Percentiles rank a stretch among this genome's conserved stretches.
phyloP scores from a whole-genome alignment of 2,329 filamentous ascomycete species.

The Verticillium isaacii region DNA sequence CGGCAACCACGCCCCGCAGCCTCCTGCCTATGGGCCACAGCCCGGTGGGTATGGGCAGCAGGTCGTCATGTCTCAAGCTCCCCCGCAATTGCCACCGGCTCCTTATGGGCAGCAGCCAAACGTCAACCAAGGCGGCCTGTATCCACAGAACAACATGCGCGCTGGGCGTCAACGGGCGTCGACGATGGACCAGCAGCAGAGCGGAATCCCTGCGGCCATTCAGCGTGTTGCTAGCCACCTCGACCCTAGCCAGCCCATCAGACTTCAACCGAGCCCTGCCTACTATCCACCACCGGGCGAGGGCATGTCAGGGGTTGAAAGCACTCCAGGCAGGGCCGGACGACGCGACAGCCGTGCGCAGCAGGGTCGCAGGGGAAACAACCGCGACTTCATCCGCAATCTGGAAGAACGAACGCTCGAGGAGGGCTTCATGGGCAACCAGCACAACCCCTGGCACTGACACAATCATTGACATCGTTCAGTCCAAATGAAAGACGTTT shows the following conservation, averaged over 20 bases:
- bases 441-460: conserved; percentile 66
- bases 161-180: conserved; percentile 83
- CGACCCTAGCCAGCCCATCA: conserved; percentile 89
- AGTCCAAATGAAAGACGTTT: background rate
- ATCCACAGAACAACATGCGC: conserved; percentile 59
- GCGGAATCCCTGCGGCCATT: conserved; percentile 85
- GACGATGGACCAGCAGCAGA: conserved; percentile 93
- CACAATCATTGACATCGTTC: conserved; percentile 6
- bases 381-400: conserved; percentile 89
- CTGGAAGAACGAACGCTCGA: conserved; percentile 92
- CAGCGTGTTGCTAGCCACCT: conserved; percentile 94
- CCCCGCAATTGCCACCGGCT: conserved; percentile 59
- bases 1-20: conserved; percentile 51
- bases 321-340: conserved; percentile 52
- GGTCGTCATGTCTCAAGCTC: conserved; percentile 65
- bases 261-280: conserved; percentile 89
- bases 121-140: conserved; percentile 50
- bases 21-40: conserved; percentile 77
- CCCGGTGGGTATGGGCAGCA: conserved; percentile 66
- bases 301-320: conserved; percentile 63
- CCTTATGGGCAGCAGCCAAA: conserved; percentile 50
- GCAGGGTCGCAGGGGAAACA: conserved; percentile 57
- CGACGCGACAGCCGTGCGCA: conserved; percentile 72
- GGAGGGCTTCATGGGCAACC: conserved; percentile 76
- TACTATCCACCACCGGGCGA: conserved; percentile 95